phyloP scores from a whole-genome alignment of 2,329 filamentous ascomycete species.

The Plectosphaerella sp. region DNA sequence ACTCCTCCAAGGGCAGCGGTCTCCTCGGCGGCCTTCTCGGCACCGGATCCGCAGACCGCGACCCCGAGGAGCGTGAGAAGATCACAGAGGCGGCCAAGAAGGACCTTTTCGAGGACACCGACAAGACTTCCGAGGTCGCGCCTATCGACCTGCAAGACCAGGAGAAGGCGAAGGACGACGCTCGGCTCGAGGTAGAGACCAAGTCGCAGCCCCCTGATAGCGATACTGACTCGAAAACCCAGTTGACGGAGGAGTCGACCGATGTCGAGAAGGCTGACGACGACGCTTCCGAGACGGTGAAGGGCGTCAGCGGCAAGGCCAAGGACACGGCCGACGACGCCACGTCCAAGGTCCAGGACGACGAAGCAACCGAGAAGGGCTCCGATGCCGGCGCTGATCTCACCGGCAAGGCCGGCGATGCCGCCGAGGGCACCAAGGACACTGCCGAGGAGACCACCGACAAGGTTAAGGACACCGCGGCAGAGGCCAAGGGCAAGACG shows the following conservation, averaged over 20 bases:
- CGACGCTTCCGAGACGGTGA: background rate
- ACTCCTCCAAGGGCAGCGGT: constrained; percentile 3
- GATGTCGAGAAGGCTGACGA: constrained; percentile 6
- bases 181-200: constrained; percentile 6
- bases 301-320: constrained; percentile 5
- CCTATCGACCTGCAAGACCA: constrained; percentile 11
- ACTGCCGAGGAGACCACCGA: background rate
- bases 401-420: background rate
- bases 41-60: constrained; percentile 5
- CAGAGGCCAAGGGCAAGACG: constrained; percentile 1
- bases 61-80: constrained; percentile 6
- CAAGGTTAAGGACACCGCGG: constrained; percentile 3
- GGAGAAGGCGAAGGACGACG: constrained; percentile 5
- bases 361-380: constrained; percentile 1
- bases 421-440: background rate
- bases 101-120: constrained; percentile 7
- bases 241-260: background rate
- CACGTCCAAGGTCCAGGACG: constrained; percentile 1
- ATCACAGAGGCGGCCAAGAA: constrained; percentile 11
- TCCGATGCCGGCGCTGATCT: background rate
- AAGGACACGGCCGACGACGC: constrained; percentile 1
- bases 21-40: constrained; percentile 9
- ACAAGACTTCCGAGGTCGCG: constrained; percentile 11
- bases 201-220: constrained; percentile 7
- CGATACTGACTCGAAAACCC: constrained; percentile 1